phyloP scores from a whole-genome alignment of 805 yeast genomes.

The Helenozyma rhizophorensis region DNA sequence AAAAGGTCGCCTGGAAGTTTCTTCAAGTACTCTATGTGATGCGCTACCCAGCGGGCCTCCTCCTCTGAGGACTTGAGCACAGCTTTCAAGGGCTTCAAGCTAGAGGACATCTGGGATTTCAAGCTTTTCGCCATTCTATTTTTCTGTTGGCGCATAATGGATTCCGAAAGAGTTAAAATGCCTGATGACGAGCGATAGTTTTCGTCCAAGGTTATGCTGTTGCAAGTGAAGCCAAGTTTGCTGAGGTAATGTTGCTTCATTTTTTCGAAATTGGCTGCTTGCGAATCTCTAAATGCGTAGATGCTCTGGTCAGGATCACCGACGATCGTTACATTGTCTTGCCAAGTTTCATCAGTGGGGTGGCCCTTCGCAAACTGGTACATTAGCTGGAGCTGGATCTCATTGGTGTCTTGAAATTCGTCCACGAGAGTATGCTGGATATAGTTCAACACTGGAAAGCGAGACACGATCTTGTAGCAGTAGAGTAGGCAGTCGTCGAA shows the following conservation, averaged over 20 bases:
- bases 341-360: constrained; percentile 24
- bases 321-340: constrained; percentile 71
- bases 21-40: constrained; percentile 48
- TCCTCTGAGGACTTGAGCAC: constrained; percentile 35
- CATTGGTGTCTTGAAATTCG: constrained; percentile 91
- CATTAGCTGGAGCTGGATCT: constrained; percentile 68
- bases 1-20: constrained; percentile 41
- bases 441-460: constrained; percentile 42
- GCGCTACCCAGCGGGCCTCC: constrained; percentile 59
- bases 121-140: constrained; percentile 42
- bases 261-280: constrained; percentile 55
- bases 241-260: constrained; percentile 43
- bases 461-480: constrained; percentile 46
- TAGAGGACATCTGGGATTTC: constrained; percentile 39
- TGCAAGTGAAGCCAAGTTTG: constrained; percentile 13
- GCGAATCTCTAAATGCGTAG: constrained; percentile 83
- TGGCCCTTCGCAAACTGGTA: constrained; percentile 38
- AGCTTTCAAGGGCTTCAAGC: constrained; percentile 46
- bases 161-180: constrained; percentile 62
- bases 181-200: constrained; percentile 79
- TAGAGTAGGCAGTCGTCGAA: constrained; percentile 77
- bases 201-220: constrained; percentile 47
- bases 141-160: constrained; percentile 57
- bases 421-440: constrained; percentile 78
- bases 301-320: constrained; percentile 98